phyloP scores from a whole-genome alignment of 2,329 filamentous ascomycete species.

The Tolypocladium endophyticum region DNA sequence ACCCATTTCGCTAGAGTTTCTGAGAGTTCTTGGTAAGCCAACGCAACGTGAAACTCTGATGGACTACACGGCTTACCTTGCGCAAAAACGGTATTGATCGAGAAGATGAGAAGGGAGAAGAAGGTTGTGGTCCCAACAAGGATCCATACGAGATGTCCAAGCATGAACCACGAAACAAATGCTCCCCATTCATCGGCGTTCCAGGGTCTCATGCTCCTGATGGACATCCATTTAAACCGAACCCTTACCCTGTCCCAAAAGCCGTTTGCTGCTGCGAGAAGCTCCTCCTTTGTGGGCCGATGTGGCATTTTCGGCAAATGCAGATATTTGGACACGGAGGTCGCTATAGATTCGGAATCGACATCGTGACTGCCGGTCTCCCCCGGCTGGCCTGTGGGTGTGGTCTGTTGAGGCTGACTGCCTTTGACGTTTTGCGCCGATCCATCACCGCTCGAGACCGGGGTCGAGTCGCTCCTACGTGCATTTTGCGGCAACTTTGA shows the following conservation, averaged over 20 bases:
- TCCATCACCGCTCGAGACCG: background rate
- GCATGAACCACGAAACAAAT: constrained; percentile 85
- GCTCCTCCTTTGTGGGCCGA: constrained; percentile 84
- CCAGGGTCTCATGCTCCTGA: constrained; percentile 85
- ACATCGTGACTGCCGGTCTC: constrained; percentile 5
- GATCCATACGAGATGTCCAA: constrained; percentile 91
- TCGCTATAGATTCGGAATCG: constrained; percentile 31
- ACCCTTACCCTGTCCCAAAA: constrained; percentile 87
- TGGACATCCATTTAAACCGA: constrained; percentile 96
- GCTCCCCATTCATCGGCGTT: constrained; percentile 95
- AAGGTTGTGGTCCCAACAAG: constrained; percentile 96
- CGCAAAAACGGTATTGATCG: constrained; percentile 92
- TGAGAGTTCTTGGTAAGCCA: constrained; percentile 20
- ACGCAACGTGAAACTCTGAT: background rate
- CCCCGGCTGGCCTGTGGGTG: background rate
- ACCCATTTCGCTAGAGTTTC: constrained; percentile 91
- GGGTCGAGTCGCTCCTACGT: background rate
- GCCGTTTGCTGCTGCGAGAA: constrained; percentile 80
- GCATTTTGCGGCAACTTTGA: background rate
- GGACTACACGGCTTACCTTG: constrained; percentile 51
- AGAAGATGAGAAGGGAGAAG: constrained; percentile 80
- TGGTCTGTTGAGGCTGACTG: background rate
- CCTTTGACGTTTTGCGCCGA: background rate
- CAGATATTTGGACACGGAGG: constrained; percentile 48
- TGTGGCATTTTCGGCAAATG: constrained; percentile 64